A percentile compares a stretch with the other conserved stretches of the same genome.
Evolutionary conservation across 305 asterid species (phyloP).

Genomic region (Plantago coronopus): DNA sequence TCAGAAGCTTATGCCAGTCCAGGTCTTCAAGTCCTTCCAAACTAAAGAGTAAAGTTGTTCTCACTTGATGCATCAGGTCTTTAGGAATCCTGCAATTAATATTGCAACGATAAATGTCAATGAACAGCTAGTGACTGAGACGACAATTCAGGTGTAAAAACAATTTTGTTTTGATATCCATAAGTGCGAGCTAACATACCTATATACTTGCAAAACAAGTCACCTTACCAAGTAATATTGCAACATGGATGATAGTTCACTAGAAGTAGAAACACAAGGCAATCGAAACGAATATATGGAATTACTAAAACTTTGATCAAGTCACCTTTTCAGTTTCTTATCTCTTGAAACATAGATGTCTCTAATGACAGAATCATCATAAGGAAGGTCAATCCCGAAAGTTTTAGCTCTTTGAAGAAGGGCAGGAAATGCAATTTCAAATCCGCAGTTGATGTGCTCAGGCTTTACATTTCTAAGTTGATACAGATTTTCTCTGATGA

Average conservation of each 20-base stretch:
- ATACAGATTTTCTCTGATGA: conserved; percentile 26
- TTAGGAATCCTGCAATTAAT: conserved; percentile 13
- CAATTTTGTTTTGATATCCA: not conserved
- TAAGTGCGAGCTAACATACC: not conserved
- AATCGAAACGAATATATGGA: no score
- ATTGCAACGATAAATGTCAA: not conserved
- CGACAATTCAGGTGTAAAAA: no score
- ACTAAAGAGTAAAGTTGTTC: conserved; percentile 15
- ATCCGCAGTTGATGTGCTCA: conserved; percentile 38
- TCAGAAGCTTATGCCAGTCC: conserved; percentile 32
- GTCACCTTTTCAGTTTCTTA: conserved; percentile 29
- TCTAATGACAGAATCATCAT: conserved; percentile 23
- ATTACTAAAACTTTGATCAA: no score
- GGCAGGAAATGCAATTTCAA: conserved; percentile 39
- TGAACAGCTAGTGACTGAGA: no score
- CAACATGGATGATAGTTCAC: no score
- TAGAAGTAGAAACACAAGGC: no score
- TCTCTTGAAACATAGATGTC: conserved; percentile 26
- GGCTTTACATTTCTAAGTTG: conserved; percentile 23
- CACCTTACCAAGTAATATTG: no score
- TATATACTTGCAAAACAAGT: no score
- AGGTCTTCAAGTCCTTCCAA: conserved; percentile 25
- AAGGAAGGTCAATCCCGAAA: conserved; percentile 31
- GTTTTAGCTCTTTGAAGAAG: conserved; percentile 34
- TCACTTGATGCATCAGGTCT: conserved; percentile 14